Conservation (phyloP, 2,329 filamentous ascomycete genomes). For the Talaromyces sp. region DNA sequence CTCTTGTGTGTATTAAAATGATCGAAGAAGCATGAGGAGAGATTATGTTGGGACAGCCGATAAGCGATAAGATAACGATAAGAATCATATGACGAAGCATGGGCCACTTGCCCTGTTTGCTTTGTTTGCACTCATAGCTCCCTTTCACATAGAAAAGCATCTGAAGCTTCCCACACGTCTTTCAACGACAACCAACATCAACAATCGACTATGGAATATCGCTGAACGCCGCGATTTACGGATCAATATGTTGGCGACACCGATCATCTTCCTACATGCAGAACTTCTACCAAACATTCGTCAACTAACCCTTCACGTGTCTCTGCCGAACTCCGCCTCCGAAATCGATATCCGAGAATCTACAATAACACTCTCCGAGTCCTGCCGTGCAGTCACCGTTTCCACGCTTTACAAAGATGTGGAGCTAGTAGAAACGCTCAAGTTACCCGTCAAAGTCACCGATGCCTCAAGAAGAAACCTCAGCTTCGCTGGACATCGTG, state of each 20-base stretch:
- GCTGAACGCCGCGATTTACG: neutral
- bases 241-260: conserved; percentile 1
- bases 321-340: conserved; percentile 35
- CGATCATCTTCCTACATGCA: conserved; percentile 52
- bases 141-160: neutral
- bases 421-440: conserved; percentile 40
- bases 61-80: conserved; percentile 20
- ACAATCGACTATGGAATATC: neutral
- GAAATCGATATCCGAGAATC: conserved; percentile 20
- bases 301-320: conserved; percentile 58
- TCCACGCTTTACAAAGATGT: conserved; percentile 31
- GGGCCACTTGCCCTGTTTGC: conserved; percentile 1
- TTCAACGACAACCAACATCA: neutral
- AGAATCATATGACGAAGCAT: neutral
- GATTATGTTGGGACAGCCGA: conserved; percentile 16
- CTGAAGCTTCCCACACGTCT: neutral
- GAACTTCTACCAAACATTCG: conserved; percentile 62
- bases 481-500: conserved; percentile 18
- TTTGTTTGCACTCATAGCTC: conserved; percentile 11
- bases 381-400: conserved; percentile 36
- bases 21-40: neutral
- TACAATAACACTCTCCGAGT: conserved; percentile 35
- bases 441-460: conserved; percentile 46
- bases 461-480: conserved; percentile 29
- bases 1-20: neutral